These are phyloP conservation scores for Escallonia rubra DNA, from an alignment of 129 eudicot species.

Conservation along the genomic window DNA sequence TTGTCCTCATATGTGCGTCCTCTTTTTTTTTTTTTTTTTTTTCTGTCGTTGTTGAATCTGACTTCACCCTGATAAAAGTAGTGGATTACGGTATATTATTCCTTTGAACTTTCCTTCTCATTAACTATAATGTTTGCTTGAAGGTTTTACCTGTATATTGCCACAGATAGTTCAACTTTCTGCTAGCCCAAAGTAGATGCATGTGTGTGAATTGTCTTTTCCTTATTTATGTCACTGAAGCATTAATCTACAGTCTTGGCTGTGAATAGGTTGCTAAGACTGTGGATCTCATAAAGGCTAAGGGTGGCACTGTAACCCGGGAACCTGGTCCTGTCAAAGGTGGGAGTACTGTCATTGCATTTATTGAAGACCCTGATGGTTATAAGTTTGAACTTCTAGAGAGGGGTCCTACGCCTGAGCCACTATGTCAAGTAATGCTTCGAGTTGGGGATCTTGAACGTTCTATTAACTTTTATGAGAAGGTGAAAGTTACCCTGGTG, in stretches of 20 bases:
- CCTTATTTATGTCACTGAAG: neutral
- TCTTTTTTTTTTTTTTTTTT: neutral
- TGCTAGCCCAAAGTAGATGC: neutral
- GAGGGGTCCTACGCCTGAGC: slow-evolving; percentile 98
- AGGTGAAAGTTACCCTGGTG: slow-evolving; percentile 38
- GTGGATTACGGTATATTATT: too few relatives aligned
- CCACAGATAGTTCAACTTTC: too few relatives aligned
- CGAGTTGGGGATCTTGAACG: slow-evolving; percentile 99
- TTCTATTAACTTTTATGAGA: slow-evolving; percentile 77
- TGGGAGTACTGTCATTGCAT: slow-evolving; percentile 82
- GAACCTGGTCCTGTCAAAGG: slow-evolving; percentile 99
- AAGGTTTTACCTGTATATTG: too few relatives aligned
- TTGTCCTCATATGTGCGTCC: neutral
- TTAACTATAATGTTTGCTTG: too few relatives aligned
- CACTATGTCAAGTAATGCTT: slow-evolving; percentile 97
- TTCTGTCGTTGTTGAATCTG: neutral
- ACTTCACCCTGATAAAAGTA: too few relatives aligned
- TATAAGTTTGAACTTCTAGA: slow-evolving; percentile 94
- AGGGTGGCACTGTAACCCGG: slow-evolving; percentile 91
- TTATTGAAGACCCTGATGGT: slow-evolving; percentile 98
- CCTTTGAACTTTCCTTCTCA: too few relatives aligned
- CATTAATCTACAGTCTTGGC: neutral
- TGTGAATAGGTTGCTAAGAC: slow-evolving; percentile 68
- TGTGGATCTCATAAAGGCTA: slow-evolving; percentile 87
- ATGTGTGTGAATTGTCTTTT: neutral